These are phyloP conservation scores for Sugiyamaella grinbergsii DNA, from an alignment of 1,139 yeast genomes.

Conservation along the genomic window DNA sequence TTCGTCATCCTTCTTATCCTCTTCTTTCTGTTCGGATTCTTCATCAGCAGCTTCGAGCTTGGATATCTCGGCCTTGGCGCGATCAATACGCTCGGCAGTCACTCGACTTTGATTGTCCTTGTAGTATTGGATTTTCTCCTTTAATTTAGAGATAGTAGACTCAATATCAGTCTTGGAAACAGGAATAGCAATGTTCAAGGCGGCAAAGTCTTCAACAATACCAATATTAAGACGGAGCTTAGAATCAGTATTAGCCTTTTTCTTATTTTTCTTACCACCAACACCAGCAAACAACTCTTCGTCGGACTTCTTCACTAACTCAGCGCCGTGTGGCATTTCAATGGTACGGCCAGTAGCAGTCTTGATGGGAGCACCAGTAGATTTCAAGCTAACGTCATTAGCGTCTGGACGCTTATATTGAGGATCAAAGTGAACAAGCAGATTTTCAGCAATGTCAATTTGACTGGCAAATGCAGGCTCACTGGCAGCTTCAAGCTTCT, in stretches of 20 bases:
- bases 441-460: conserved; percentile 69
- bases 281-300: conserved; percentile 56
- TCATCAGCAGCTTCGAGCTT: conserved; percentile 46
- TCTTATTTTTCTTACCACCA: conserved; percentile 56
- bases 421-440: conserved; percentile 78
- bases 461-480: conserved; percentile 83
- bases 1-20: conserved; percentile 20
- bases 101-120: conserved; percentile 77
- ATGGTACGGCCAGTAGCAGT: conserved; percentile 42
- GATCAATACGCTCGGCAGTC: conserved; percentile 72
- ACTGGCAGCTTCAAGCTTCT: conserved; percentile 70
- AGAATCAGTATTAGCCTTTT: conserved; percentile 41
- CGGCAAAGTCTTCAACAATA: conserved; percentile 73
- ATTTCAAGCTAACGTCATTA: conserved; percentile 21
- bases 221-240: conserved; percentile 80
- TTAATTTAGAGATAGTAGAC: conserved; percentile 64
- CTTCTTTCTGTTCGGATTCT: conserved; percentile 23
- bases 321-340: conserved; percentile 65
- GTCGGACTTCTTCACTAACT: conserved; percentile 64
- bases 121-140: conserved; percentile 71
- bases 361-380: conserved; percentile 17
- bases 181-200: conserved; percentile 81
- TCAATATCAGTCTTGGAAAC: conserved; percentile 72
- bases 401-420: conserved; percentile 52
- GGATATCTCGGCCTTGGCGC: conserved; percentile 75